Conservation (phyloP, 148 eudicot genomes). For the Talinum fruticosum region DNA sequence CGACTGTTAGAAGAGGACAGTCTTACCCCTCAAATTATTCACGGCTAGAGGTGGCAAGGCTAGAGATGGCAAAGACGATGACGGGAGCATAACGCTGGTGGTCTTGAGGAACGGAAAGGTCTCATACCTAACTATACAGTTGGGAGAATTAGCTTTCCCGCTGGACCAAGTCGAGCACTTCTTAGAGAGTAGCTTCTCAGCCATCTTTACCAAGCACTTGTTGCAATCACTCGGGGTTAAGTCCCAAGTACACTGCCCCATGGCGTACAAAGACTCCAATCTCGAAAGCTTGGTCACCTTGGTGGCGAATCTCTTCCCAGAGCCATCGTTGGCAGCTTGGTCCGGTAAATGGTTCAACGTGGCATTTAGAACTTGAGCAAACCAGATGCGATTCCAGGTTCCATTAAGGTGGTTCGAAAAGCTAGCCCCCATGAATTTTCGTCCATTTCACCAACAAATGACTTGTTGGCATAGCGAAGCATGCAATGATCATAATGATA, state of each 20-base stretch:
- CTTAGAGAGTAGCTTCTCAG: neutral
- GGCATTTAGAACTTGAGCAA: neutral
- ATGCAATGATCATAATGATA: neutral
- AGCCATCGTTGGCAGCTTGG: neutral
- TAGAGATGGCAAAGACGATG: neutral
- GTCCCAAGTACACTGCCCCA: constrained; percentile 14
- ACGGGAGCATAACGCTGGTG: neutral
- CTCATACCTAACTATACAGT: constrained; percentile 6
- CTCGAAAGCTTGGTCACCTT: neutral
- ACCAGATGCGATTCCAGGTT: neutral
- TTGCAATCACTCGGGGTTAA: neutral
- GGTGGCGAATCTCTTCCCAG: constrained; percentile 4
- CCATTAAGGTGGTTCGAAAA: neutral
- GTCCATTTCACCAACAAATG: neutral
- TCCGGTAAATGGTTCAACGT: neutral
- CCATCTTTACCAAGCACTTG: neutral
- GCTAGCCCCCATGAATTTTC: neutral
- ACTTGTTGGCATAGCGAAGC: constrained; percentile 5
- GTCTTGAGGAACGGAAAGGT: too few species aligned
- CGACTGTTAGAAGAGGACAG: too few species aligned
- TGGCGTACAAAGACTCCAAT: neutral
- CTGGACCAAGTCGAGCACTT: neutral
- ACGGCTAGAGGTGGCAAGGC: too few species aligned
- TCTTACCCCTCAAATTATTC: neutral
- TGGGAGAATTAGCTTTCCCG: neutral